These are phyloP conservation scores for Irpex sp. DNA, from an alignment of 1,284 basidiomycete genomes.

Conservation along the genomic window DNA sequence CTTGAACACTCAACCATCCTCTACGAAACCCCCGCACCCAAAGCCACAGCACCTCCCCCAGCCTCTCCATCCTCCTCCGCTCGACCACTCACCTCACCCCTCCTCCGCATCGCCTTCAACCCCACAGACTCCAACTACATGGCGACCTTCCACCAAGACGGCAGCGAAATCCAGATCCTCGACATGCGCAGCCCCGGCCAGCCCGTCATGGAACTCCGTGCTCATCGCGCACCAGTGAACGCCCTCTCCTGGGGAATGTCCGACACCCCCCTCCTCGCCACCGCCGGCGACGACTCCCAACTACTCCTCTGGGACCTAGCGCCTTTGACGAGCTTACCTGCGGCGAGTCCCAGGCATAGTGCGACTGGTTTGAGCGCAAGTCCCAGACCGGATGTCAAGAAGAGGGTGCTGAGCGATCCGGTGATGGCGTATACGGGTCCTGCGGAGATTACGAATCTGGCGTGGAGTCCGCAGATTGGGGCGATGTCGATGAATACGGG, in stretches of 20 bases:
- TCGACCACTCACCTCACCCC: constrained; percentile 73
- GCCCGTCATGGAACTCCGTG: constrained; percentile 87
- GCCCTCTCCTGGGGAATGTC: constrained; percentile 82
- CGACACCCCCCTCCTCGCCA: constrained; percentile 79
- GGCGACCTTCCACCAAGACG: constrained; percentile 93
- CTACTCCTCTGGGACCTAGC: constrained; percentile 86
- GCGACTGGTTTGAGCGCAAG: constrained; percentile 63
- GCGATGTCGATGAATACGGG: constrained; percentile 72
- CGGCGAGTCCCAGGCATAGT: constrained; percentile 53
- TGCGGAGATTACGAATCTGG: constrained; percentile 81
- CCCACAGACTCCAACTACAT: constrained; percentile 87
- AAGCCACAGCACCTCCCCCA: constrained; percentile 52
- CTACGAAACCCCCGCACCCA: constrained; percentile 88
- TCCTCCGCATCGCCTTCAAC: constrained; percentile 84
- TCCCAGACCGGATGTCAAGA: constrained; percentile 72
- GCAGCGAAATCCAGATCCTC: constrained; percentile 81
- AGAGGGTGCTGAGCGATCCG: constrained; percentile 68
- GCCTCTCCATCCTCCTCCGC: constrained; percentile 54
- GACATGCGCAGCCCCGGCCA: constrained; percentile 94
- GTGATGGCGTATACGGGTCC: constrained; percentile 81
- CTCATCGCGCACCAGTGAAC: constrained; percentile 75
- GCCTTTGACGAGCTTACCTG: constrained; percentile 49
- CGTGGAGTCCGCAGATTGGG: constrained; percentile 80
- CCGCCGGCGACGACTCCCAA: constrained; percentile 88
- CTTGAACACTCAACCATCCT: constrained; percentile 98